Evolutionary conservation across 148 eudicot species (phyloP).

Genomic region (Amaranthus cruentus): DNA sequence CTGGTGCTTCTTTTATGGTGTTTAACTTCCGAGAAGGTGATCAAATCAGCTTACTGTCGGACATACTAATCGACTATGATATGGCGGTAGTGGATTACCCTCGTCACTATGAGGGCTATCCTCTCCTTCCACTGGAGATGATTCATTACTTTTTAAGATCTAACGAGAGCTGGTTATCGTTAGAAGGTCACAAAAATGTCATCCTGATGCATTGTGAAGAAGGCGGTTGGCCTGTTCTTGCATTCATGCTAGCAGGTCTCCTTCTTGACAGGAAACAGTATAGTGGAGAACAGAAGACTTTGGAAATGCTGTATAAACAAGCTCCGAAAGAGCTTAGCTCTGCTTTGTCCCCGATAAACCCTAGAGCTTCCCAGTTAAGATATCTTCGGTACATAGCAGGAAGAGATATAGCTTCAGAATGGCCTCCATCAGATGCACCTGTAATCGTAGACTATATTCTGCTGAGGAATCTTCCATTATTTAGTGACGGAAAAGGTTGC

Average conservation of each 20-base stretch:
- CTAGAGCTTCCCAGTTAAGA: conserved; percentile 55
- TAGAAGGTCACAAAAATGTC: conserved; percentile 48
- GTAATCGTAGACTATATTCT: conserved; percentile 45
- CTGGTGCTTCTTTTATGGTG: conserved; percentile 66
- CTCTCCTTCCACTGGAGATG: conserved; percentile 51
- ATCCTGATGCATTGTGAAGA: conserved; percentile 64
- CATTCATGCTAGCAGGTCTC: conserved; percentile 64
- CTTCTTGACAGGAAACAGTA: conserved; percentile 52
- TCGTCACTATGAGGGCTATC: conserved; percentile 47
- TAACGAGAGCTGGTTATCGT: conserved; percentile 56
- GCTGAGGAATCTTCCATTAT: conserved; percentile 45
- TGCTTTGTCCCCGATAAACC: conserved; percentile 39
- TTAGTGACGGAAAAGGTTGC: conserved; percentile 50
- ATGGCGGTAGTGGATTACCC: conserved; percentile 72
- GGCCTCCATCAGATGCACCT: conserved; percentile 49
- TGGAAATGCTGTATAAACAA: conserved; percentile 53
- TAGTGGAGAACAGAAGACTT: conserved; percentile 53
- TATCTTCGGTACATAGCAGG: conserved; percentile 53
- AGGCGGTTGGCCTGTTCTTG: conserved; percentile 74
- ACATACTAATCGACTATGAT: conserved; percentile 45
- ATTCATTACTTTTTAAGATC: conserved; percentile 56
- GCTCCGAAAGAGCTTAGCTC: conserved; percentile 48
- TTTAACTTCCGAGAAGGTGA: conserved; percentile 53
- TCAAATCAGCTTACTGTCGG: conserved; percentile 42
- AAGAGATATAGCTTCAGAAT: conserved; percentile 38